Conservation (phyloP, 164 flowering plant genomes). For the Kalanchoe fedtschenkoi region DNA sequence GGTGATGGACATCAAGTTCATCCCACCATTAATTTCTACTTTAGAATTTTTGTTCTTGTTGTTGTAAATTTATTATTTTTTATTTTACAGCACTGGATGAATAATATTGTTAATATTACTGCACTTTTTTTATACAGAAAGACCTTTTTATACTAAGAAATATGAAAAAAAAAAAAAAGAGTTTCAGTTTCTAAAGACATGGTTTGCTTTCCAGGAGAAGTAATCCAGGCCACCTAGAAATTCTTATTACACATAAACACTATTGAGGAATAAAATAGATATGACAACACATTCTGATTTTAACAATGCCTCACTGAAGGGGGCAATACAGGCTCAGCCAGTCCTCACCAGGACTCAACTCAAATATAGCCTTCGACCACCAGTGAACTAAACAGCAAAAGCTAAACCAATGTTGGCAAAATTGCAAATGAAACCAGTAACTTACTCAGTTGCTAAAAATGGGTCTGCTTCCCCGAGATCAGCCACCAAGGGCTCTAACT, state of each 20-base stretch:
- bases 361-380: too few relatives aligned
- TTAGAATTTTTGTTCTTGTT: background rate
- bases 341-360: background rate
- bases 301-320: background rate
- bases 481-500: conserved; percentile 61
- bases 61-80: too few relatives aligned
- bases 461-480: conserved; percentile 94
- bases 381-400: background rate
- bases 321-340: background rate
- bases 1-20: conserved; percentile 4
- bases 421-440: background rate
- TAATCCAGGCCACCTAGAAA: background rate
- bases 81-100: too few relatives aligned
- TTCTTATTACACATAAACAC: background rate
- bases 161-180: background rate
- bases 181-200: background rate
- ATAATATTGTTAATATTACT: too few relatives aligned
- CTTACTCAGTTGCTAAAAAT: conserved; percentile 76
- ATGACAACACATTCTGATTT: background rate
- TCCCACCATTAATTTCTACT: background rate
- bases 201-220: background rate
- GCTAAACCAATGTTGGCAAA: background rate
- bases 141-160: too few relatives aligned
- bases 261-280: background rate
- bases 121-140: too few relatives aligned